Percentiles rank a stretch among this genome's conserved stretches.
phyloP scores from a whole-genome alignment of 1,284 basidiomycete genomes.

The Erythrobasidium hasegawianum region DNA sequence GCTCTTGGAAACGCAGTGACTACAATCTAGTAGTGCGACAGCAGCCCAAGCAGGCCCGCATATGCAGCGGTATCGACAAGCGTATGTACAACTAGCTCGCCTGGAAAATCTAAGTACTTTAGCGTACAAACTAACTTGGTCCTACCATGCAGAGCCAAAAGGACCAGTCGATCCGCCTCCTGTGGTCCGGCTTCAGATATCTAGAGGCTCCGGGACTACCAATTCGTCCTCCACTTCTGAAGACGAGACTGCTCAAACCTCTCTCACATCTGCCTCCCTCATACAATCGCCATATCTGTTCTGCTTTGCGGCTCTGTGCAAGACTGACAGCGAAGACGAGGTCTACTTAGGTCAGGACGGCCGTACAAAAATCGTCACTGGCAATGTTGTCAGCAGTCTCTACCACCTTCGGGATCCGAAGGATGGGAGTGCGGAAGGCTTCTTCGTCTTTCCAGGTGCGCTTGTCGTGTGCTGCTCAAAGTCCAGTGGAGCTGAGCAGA shows the following conservation, averaged over 20 bases:
- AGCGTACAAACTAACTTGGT: no score
- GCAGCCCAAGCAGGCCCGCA: constrained; percentile 78
- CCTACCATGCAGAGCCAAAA: constrained; percentile 80
- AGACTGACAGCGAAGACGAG: constrained; percentile 62
- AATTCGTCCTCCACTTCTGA: constrained; percentile 39
- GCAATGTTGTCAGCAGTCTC: constrained; percentile 83
- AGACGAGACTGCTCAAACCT: not conserved
- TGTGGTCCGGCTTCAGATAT: constrained; percentile 84
- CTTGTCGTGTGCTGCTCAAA: no score
- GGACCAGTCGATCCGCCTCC: constrained; percentile 93
- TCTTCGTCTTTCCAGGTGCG: constrained; percentile 60
- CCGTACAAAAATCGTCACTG: constrained; percentile 81
- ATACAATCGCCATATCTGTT: constrained; percentile 89
- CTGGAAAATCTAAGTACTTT: no score
- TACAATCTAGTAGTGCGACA: constrained; percentile 80
- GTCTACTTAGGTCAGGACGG: constrained; percentile 89
- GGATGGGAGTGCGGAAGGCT: constrained; percentile 72
- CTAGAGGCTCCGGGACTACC: constrained; percentile 40
- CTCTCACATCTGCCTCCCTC: constrained; percentile 36
- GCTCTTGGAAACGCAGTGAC: constrained; percentile 55
- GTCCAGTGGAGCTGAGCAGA: no score
- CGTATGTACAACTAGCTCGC: no score
- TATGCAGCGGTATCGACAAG: constrained; percentile 88
- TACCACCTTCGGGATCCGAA: constrained; percentile 93
- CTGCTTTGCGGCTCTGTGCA: constrained; percentile 74